Base-by-base conservation (phyloP, 768 basidiomycete genomes). In the Leccinum olivaceopallidum region DNA sequence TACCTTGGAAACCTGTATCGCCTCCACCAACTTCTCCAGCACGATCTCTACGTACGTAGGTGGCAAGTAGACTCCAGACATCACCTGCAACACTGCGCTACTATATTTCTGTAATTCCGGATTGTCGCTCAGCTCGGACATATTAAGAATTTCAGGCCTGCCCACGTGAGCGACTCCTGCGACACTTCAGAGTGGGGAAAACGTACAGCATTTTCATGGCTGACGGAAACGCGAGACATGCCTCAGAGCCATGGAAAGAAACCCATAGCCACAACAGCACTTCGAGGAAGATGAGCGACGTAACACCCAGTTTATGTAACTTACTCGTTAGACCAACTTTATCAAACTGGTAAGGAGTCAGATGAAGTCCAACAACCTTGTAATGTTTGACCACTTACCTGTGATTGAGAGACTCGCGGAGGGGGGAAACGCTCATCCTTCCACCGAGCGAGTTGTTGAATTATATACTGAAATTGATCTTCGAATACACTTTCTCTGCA, bases 121-220 rank as follows among this genome's bases (percentile, higher is more conserved):
- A 72, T 81, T 88, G 69, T 96, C 94, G 69, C 89, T 94, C 59
- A 95, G 81, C 68, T 96, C 94, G 58, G 92, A 87, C 89, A 96
- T 92, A 62, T 85, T 87, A 69, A 95, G 82, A 60, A 94, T 89
- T 72, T 93, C 92, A 39, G 92, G 92, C 70, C 93, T 95, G 68
- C 37, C 55, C 55, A 63, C 57, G 54, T 62, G 54, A 61, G 64
- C 24, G 48, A 56, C 42, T 36, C 48, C 39, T 49, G 16, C 30
- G 13, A 52, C 9, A 55, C 13, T 34, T 47, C 37, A 59, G 49
- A 53, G 48, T 55, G 56, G 60, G 24, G 54, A 6, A 32, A 53
- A 81, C 90, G 61, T 62, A 94, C 90, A 96, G 80, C 73, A 95
- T 79, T 13, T 85, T 84, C 55, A 90, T 80, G 53, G 87, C 80